Evolutionary conservation across 176 grass and related monocot species (phyloP).

Genomic region (Microstegium vimineum): DNA sequence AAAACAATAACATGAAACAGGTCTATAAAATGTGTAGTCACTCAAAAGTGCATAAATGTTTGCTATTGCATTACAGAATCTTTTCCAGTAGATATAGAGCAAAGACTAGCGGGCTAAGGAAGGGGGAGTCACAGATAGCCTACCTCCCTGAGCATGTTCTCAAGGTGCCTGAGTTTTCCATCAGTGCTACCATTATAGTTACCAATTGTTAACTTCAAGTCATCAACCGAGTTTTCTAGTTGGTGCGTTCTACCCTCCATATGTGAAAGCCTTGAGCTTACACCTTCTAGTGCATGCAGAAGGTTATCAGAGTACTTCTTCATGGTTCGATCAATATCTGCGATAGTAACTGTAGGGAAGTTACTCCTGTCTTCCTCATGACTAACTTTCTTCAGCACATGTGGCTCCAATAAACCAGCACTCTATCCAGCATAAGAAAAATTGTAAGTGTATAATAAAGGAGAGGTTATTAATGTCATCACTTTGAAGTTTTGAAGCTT

Average conservation of each 20-base stretch:
- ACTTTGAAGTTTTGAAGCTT: background rate
- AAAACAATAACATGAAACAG: background rate
- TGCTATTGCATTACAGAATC: background rate
- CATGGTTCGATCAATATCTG: conserved; percentile 78
- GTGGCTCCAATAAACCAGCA: conserved; percentile 55
- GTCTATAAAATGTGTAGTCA: background rate
- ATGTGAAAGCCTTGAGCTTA: conserved; percentile 69
- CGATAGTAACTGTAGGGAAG: conserved; percentile 35
- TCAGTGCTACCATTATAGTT: conserved; percentile 76
- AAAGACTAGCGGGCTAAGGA: background rate
- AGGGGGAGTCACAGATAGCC: background rate
- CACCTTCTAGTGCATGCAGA: conserved; percentile 71
- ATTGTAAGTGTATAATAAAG: background rate
- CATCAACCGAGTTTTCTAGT: conserved; percentile 74
- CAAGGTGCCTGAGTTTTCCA: conserved; percentile 81
- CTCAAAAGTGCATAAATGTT: background rate
- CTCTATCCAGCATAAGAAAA: conserved; percentile 34
- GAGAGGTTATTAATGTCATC: background rate
- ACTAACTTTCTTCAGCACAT: conserved; percentile 54
- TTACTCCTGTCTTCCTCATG: conserved; percentile 54
- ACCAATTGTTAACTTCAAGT: conserved; percentile 61
- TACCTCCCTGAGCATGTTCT: conserved; percentile 94
- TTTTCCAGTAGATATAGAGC: background rate
- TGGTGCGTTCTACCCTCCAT: conserved; percentile 68
- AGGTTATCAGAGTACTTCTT: conserved; percentile 84